A percentile compares a stretch with the other conserved stretches of the same genome.
These are phyloP conservation scores for Curvularia verruculosa DNA, from an alignment of 2,329 filamentous ascomycete genomes.

Conservation along the genomic window DNA sequence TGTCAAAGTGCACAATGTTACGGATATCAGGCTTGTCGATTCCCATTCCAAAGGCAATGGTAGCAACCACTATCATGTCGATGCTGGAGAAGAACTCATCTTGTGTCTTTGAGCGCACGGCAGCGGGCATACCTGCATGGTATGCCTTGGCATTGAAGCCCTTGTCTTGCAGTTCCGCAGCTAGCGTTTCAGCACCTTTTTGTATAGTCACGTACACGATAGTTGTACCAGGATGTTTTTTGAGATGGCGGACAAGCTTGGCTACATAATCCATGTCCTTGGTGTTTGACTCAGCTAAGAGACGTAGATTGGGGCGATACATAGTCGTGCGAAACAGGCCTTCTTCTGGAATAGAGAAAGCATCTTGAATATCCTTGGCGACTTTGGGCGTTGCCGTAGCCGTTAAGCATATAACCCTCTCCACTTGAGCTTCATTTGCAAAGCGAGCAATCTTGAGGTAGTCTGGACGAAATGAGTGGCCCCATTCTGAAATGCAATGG, in stretches of 20 bases:
- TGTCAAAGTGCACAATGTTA: conserved; percentile 88
- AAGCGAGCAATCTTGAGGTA: conserved; percentile 79
- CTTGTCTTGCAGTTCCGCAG: conserved; percentile 66
- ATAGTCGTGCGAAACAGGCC: conserved; percentile 65
- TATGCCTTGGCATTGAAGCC: conserved; percentile 79
- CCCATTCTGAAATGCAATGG: conserved; percentile 97
- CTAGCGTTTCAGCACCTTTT: conserved; percentile 65
- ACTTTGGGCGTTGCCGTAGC: conserved; percentile 82
- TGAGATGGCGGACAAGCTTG: conserved; percentile 66
- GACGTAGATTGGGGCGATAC: conserved; percentile 64
- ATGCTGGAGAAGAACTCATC: conserved; percentile 77
- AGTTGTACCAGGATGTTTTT: conserved; percentile 59
- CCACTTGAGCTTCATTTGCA: conserved; percentile 84
- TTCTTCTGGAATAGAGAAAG: conserved; percentile 78
- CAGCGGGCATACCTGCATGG: conserved; percentile 74
- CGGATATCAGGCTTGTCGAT: conserved; percentile 96
- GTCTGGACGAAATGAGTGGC: conserved; percentile 93
- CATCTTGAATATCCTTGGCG: conserved; percentile 82
- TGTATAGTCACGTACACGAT: conserved; percentile 68
- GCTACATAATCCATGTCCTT: conserved; percentile 71
- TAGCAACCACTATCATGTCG: conserved; percentile 89
- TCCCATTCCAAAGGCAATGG: conserved; percentile 98
- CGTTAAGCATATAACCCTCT: conserved; percentile 73
- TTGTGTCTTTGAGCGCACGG: conserved; percentile 73
- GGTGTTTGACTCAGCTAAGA: conserved; percentile 66